Evolutionary conservation across 2,329 filamentous ascomycete genomes (phyloP).

Genomic region (Sclerotinia minor): DNA sequence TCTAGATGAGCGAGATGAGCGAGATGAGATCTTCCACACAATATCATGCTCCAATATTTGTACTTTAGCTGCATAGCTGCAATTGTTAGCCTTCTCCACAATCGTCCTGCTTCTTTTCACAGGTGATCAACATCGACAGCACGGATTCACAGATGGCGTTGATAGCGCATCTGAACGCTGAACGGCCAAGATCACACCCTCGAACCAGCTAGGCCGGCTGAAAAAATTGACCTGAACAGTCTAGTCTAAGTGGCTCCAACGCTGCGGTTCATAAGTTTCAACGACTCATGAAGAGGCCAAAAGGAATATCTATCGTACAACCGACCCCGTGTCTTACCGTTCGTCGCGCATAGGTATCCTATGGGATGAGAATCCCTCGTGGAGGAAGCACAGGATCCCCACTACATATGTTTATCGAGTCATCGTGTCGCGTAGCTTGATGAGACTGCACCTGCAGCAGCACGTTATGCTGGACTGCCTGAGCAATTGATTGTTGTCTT

Average conservation of each 20-base stretch:
- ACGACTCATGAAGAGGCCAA: not conserved
- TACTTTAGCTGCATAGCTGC: too few species aligned
- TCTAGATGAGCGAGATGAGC: not conserved
- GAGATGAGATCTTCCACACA: not conserved
- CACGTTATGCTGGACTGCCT: not conserved
- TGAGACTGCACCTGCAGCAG: constrained; percentile 1
- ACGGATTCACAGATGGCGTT: constrained; percentile 3
- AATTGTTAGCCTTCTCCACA: constrained; percentile 3
- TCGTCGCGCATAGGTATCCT: not conserved
- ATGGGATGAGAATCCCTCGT: not conserved
- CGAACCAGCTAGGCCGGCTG: constrained; percentile 1
- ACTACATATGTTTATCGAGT: not conserved
- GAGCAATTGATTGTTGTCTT: not conserved
- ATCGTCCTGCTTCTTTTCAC: not conserved
- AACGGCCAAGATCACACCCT: not conserved
- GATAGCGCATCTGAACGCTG: not conserved
- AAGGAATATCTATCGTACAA: not conserved
- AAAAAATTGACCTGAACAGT: not conserved
- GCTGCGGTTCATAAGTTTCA: not conserved
- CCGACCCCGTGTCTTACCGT: not conserved
- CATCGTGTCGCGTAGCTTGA: not conserved
- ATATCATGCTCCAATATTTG: not conserved
- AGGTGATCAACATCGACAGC: not conserved
- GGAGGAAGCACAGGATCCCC: not conserved
- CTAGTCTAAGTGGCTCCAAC: not conserved